Percentiles rank a stretch among this genome's conserved stretches.
These are phyloP conservation scores for Ballota nigra DNA, from an alignment of 257 asterid genomes.

Conservation along the genomic window DNA sequence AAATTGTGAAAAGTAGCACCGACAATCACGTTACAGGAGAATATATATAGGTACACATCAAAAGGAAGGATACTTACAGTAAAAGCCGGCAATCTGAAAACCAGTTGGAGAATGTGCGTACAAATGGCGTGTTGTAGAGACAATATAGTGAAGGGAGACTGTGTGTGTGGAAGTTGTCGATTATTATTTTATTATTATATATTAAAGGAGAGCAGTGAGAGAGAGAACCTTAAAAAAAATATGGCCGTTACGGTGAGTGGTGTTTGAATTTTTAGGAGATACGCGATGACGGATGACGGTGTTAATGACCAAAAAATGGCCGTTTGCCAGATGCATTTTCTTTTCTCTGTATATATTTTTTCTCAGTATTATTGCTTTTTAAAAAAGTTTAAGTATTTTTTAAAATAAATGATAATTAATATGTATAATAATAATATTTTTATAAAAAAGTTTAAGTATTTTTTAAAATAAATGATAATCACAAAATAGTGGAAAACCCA, in stretches of 20 bases:
- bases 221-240: not conserved
- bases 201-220: conserved; percentile 9
- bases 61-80: conserved; percentile 27
- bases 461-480: no score
- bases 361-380: no score
- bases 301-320: conserved; percentile 15
- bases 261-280: conserved; percentile 33
- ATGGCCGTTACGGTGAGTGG: conserved; percentile 57
- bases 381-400: no score
- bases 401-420: no score
- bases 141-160: conserved; percentile 31
- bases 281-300: conserved; percentile 38
- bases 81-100: conserved; percentile 52
- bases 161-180: conserved; percentile 26
- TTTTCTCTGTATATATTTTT: no score
- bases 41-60: not conserved
- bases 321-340: conserved; percentile 19
- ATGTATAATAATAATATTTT: no score
- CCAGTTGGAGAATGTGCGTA: conserved; percentile 23
- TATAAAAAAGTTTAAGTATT: no score
- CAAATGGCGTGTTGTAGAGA: conserved; percentile 39
- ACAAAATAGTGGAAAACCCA: no score
- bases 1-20: conserved; percentile 7
- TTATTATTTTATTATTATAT: conserved; percentile 21
- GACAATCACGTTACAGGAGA: not conserved